Conservation (phyloP, 1,284 basidiomycete genomes). For the Cystobasidium pallidum region DNA sequence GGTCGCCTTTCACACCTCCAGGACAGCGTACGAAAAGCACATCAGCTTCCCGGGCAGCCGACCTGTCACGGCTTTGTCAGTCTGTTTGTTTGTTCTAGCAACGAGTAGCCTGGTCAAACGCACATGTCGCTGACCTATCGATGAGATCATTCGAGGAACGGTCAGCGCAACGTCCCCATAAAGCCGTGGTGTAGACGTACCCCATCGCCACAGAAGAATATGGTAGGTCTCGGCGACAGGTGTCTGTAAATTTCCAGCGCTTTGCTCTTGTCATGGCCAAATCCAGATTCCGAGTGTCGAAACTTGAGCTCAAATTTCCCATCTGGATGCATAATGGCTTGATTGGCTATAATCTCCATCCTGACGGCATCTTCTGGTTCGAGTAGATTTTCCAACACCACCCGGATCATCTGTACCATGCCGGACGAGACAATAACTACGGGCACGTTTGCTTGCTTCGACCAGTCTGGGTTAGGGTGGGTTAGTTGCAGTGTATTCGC, state of each 20-base stretch:
- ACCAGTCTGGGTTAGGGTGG: conserved; percentile 31
- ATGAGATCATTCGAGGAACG: too few species aligned
- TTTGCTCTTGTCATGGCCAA: conserved; percentile 90
- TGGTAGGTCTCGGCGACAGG: conserved; percentile 68
- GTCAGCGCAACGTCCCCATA: conserved; percentile 56
- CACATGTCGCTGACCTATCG: conserved; percentile 14
- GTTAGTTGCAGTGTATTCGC: conserved; percentile 13
- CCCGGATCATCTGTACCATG: conserved; percentile 88
- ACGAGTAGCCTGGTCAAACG: neutral
- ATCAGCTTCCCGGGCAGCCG: conserved; percentile 85
- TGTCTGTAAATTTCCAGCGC: conserved; percentile 83
- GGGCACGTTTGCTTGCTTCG: conserved; percentile 67
- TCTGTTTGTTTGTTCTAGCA: neutral
- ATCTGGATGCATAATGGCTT: conserved; percentile 67
- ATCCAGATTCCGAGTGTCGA: conserved; percentile 79
- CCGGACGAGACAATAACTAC: conserved; percentile 92
- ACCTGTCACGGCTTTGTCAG: conserved; percentile 66
- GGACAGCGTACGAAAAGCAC: conserved; percentile 79
- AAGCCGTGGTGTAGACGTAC: conserved; percentile 58
- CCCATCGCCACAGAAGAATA: conserved; percentile 95
- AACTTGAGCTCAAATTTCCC: conserved; percentile 83
- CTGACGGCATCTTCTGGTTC: conserved; percentile 71
- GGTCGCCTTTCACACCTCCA: conserved; percentile 80
- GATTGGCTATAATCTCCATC: conserved; percentile 89
- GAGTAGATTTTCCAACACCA: conserved; percentile 76